phyloP scores from a whole-genome alignment of 2,329 filamentous ascomycete species.

The Ilyonectria destructans region DNA sequence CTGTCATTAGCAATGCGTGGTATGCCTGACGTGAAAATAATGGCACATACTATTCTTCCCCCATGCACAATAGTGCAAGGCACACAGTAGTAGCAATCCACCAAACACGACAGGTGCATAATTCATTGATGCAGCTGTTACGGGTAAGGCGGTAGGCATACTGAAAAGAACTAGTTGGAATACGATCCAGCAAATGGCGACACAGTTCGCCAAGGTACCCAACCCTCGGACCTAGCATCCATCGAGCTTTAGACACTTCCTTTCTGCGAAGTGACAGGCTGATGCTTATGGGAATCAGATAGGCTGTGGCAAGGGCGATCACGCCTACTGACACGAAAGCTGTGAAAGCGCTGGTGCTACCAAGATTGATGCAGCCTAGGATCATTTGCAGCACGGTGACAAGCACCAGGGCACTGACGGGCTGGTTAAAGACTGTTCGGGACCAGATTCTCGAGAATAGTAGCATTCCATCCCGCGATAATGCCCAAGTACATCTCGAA shows the following conservation, averaged over 20 bases:
- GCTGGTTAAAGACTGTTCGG: constrained; percentile 50
- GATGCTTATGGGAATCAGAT: constrained; percentile 82
- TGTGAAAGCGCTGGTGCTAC: constrained; percentile 82
- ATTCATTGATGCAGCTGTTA: constrained; percentile 73
- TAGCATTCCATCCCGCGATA: constrained; percentile 82
- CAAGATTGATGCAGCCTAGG: constrained; percentile 84
- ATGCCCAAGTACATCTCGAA: constrained; percentile 81
- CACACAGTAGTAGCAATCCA: constrained; percentile 64
- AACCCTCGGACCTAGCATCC: constrained; percentile 75
- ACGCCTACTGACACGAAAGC: constrained; percentile 84
- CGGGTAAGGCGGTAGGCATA: constrained; percentile 76
- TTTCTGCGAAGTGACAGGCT: constrained; percentile 76
- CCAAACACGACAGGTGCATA: constrained; percentile 77
- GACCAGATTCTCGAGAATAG: constrained; percentile 78
- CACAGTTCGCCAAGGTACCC: constrained; percentile 76
- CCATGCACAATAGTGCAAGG: constrained; percentile 71
- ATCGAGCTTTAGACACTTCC: constrained; percentile 74
- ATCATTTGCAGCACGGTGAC: constrained; percentile 79
- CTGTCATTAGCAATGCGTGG: too few relatives aligned
- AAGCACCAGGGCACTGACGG: constrained; percentile 77
- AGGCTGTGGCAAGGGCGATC: constrained; percentile 81
- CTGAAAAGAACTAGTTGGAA: constrained; percentile 81
- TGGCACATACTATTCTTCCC: background rate
- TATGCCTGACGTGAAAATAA: too few relatives aligned
- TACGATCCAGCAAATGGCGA: constrained; percentile 78